Conservation (phyloP, 768 basidiomycete species). For the Russula abietina region DNA sequence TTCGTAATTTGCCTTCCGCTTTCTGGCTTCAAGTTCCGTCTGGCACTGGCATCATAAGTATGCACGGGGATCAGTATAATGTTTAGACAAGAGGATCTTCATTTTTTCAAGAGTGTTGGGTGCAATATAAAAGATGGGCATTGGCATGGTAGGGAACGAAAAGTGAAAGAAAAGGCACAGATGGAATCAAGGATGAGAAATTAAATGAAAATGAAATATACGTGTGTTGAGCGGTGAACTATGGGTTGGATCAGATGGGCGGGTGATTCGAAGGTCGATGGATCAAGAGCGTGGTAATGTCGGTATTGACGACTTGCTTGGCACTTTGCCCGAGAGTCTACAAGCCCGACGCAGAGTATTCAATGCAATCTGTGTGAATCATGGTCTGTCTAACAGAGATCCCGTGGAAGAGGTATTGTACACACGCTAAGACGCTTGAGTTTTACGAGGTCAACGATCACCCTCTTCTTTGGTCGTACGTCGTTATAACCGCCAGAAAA, state of each 20-base stretch:
- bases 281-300: neutral
- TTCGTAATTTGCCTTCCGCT: neutral
- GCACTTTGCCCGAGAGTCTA: neutral
- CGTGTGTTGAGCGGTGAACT: neutral
- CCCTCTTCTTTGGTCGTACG: neutral
- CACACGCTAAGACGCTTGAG: slow-evolving; percentile 5
- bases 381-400: neutral
- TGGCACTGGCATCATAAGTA: neutral
- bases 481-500: neutral
- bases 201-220: neutral
- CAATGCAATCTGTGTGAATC: neutral
- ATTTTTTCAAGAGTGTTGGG: neutral
- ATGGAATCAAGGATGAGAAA: neutral
- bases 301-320: neutral
- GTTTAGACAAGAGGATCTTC: neutral
- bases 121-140: neutral
- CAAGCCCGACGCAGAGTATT: slow-evolving; percentile 8
- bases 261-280: neutral
- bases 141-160: neutral
- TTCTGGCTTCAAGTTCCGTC: neutral
- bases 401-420: neutral
- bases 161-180: neutral
- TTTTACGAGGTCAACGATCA: neutral
- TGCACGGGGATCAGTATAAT: neutral
- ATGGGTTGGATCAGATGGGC: neutral